These are phyloP conservation scores for Nicotiana undulata DNA, from an alignment of 257 asterid genomes.

Conservation along the genomic window DNA sequence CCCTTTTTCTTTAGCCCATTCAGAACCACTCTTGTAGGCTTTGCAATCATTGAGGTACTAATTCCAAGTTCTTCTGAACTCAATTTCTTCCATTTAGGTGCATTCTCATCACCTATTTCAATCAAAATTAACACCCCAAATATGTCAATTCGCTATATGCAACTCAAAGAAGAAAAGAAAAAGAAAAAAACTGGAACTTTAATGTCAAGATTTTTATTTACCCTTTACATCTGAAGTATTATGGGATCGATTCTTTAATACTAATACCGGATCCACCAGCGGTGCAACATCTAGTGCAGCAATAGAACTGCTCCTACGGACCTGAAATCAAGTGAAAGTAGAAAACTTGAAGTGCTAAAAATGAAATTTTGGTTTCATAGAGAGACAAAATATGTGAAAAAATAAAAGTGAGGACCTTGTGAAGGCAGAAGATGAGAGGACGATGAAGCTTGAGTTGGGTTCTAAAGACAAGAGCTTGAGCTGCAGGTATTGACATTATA, in stretches of 20 bases:
- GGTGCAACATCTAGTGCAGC: slow-evolving; percentile 5
- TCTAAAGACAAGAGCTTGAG: slow-evolving; percentile 10
- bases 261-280: slow-evolving; percentile 2
- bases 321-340: slow-evolving; percentile 8
- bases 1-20: slow-evolving; percentile 22
- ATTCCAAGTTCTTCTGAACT: slow-evolving; percentile 23
- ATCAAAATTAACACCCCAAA: background rate
- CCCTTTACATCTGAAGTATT: slow-evolving; percentile 7
- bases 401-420: background rate
- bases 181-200: background rate
- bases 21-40: slow-evolving; percentile 17
- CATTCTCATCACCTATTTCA: slow-evolving; percentile 8
- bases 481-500: slow-evolving; percentile 15
- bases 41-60: slow-evolving; percentile 22
- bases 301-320: slow-evolving; percentile 5
- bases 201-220: background rate
- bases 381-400: background rate
- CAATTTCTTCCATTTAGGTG: slow-evolving; percentile 24
- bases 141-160: background rate
- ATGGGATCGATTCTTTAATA: background rate
- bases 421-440: slow-evolving; percentile 10
- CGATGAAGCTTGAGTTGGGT: slow-evolving; percentile 6
- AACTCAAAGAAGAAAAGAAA: background rate
- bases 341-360: background rate
- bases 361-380: background rate